Percentiles rank a stretch among this genome's conserved stretches.
Conservation (phyloP, 108 stramenopile genomes). For the Licmophora abbreviata region DNA sequence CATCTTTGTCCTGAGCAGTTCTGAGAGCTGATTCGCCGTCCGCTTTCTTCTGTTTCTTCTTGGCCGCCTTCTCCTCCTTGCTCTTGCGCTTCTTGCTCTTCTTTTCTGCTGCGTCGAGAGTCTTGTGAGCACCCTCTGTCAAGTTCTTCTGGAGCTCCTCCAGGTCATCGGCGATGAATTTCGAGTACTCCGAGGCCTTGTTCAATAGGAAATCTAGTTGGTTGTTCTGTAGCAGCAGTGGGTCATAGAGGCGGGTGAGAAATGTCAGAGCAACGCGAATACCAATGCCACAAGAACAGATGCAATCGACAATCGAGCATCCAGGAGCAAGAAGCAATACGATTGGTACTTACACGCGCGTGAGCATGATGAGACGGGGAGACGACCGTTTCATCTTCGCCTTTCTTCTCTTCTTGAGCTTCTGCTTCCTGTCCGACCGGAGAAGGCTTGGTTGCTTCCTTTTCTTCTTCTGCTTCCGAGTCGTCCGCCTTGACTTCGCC, state of each 20-base stretch:
- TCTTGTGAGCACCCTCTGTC: constrained; percentile 38
- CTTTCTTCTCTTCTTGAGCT: constrained; percentile 36
- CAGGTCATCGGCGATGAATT: constrained; percentile 78
- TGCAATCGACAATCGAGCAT: not conserved
- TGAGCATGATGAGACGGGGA: constrained; percentile 32
- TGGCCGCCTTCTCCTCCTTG: constrained; percentile 11
- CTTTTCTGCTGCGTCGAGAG: constrained; percentile 32
- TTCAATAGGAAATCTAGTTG: constrained; percentile 79
- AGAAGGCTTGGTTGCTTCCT: constrained; percentile 5
- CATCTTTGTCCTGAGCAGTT: constrained; percentile 56
- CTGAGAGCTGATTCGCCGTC: constrained; percentile 44
- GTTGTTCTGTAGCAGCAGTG: constrained; percentile 24
- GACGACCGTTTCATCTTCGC: constrained; percentile 12
- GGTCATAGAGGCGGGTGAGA: not conserved
- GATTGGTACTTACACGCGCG: constrained; percentile 35
- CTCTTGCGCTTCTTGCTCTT: constrained; percentile 28
- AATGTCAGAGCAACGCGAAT: not conserved
- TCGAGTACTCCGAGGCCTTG: constrained; percentile 81
- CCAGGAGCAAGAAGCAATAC: not conserved
- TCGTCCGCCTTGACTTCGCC: constrained; percentile 64
- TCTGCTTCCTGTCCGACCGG: not conserved
- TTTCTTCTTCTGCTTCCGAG: constrained; percentile 48
- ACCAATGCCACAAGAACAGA: not conserved
- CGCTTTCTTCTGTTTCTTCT: constrained; percentile 47
- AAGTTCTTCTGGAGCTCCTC: constrained; percentile 67